Evolutionary conservation across 2,329 filamentous ascomycete genomes (phyloP), one percentile per base, ranked within the genome.

Genomic region (Hortaea werneckii): DNA sequence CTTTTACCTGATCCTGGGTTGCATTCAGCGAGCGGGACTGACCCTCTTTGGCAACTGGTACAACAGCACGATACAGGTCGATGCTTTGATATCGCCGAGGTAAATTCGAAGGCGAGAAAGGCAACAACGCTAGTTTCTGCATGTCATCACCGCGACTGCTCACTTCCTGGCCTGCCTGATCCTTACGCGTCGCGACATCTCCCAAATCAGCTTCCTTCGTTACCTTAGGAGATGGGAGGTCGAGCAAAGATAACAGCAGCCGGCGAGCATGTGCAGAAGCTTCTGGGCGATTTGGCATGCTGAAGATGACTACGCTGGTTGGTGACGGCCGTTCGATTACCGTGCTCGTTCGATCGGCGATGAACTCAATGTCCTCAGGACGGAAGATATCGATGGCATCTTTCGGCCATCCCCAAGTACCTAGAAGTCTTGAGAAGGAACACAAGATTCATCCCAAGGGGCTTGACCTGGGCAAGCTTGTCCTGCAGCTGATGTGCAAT

Each of bases 401-500:
- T 7, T 5, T 32, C 8, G 26, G 12, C 41, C 40, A 40, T 9
- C 32, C 43, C n/a, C n/a, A 32, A 28, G 9, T 8, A 5, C 27
- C 37, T 6, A 46, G 37, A 11, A 48, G 11, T 13, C 38, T 40
- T 10, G 34, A 26, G 35, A 58, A 51, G 3, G 37, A 26, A 5
- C 43, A 41, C 26, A 60, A 20, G 44, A 32, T 52, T 38, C 5
- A 59, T 26, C 9, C 49, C 45, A 5, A 53, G 45, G 5, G 43
- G 46, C 37, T 41, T 32, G 6, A 54, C 49, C 1, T 44, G 35
- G 27, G 47, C 35, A 11, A 61, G 40, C n/a, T 49, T 48, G 20
- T 48, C 41, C 41, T 57, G 45, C 27, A 62, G 40, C 32, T 52
- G 49, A 10, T 46, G 46, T 8, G 54, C 57, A 35, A 58, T 50